Conservation (phyloP, 2,329 filamentous ascomycete species). For the Diaporthe sp. region DNA sequence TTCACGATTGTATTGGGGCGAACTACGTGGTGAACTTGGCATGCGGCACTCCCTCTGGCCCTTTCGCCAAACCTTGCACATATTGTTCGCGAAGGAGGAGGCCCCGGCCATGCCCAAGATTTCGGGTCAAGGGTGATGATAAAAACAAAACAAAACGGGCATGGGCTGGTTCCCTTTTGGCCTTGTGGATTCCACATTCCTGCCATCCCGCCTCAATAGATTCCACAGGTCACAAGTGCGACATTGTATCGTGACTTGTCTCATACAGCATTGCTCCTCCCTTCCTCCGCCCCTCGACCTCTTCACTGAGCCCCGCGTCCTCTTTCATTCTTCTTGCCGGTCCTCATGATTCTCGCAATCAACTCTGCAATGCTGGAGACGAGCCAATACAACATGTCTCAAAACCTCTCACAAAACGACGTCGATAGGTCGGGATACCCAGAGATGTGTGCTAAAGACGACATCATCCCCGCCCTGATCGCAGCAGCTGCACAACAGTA, state of each 20-base stretch:
- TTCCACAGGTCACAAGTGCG: constrained; percentile 29
- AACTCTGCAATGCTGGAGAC: constrained; percentile 4
- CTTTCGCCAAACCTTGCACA: constrained; percentile 23
- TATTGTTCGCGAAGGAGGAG: constrained; percentile 12
- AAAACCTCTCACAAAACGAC: constrained; percentile 5
- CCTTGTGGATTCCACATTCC: constrained; percentile 28
- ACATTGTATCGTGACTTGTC: constrained; percentile 34
- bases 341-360: constrained; percentile 18
- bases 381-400: constrained; percentile 34
- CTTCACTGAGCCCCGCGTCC: background rate
- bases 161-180: background rate
- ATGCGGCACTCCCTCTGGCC: background rate
- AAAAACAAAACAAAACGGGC: constrained; percentile 32
- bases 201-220: constrained; percentile 6
- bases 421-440: constrained; percentile 3
- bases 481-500: constrained; percentile 37
- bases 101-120: constrained; percentile 12
- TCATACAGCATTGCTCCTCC: constrained; percentile 28
- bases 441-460: constrained; percentile 25
- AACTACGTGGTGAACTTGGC: constrained; percentile 19
- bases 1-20: constrained; percentile 2
- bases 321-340: background rate
- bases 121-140: constrained; percentile 17
- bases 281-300: constrained; percentile 25
- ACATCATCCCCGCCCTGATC: constrained; percentile 31